Conservation (phyloP, 306 rosid species). For the Pterocarpus macrocarpus region DNA sequence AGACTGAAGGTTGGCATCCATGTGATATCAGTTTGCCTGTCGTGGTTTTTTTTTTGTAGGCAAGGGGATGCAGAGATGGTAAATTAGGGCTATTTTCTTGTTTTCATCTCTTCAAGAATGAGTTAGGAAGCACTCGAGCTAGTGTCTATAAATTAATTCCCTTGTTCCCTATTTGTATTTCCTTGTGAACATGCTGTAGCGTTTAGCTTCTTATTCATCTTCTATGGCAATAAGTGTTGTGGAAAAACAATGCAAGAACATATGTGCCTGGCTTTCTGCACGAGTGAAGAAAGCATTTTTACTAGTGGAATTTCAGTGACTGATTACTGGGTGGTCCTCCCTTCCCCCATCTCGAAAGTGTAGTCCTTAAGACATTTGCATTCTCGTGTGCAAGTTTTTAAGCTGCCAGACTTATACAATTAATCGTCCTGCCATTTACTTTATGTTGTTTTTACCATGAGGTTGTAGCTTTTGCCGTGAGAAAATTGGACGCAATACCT, state of each 20-base stretch:
- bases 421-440: background rate
- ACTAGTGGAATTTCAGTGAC: conserved; percentile 35
- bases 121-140: conserved; percentile 55
- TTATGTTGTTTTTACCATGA: background rate
- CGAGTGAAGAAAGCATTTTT: conserved; percentile 54
- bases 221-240: conserved; percentile 62
- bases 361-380: background rate
- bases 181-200: conserved; percentile 54
- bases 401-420: background rate
- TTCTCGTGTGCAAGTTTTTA: conserved; percentile 23
- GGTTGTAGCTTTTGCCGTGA: conserved; percentile 5
- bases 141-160: conserved; percentile 68
- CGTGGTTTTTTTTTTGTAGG: conserved; percentile 63
- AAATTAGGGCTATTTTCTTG: conserved; percentile 56
- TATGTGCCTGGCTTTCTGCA: conserved; percentile 51
- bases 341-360: background rate
- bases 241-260: conserved; percentile 55
- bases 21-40: conserved; percentile 41
- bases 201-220: conserved; percentile 57
- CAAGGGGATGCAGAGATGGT: conserved; percentile 65
- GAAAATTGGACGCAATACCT: background rate
- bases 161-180: conserved; percentile 53
- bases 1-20: conserved; percentile 57
- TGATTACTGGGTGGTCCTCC: conserved; percentile 20
- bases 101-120: conserved; percentile 46